Evolutionary conservation across 73 alveolate species (phyloP).

Genomic region (Paraurostyla sp.): DNA sequence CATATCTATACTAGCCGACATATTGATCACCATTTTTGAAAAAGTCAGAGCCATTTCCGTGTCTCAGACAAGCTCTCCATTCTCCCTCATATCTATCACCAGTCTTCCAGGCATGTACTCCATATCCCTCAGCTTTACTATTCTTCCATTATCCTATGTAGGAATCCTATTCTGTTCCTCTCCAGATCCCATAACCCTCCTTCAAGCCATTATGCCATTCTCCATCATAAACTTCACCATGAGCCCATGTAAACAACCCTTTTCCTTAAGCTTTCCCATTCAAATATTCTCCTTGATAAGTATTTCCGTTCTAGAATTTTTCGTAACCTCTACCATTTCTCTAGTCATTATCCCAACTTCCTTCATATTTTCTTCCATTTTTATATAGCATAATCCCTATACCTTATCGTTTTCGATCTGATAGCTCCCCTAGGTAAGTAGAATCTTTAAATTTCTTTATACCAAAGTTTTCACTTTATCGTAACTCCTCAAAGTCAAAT

Average conservation of each 20-base stretch:
- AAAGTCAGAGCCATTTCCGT: slow-evolving; percentile 21
- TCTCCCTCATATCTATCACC: slow-evolving; percentile 53
- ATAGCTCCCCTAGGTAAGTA: neutral
- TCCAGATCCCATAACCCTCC: slow-evolving; percentile 45
- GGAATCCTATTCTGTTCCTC: neutral
- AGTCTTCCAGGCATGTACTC: neutral
- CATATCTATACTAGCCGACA: slow-evolving; percentile 20
- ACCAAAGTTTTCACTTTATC: neutral
- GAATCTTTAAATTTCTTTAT: neutral
- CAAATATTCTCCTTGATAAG: slow-evolving; percentile 41
- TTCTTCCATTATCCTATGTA: slow-evolving; percentile 37
- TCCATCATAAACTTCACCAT: slow-evolving; percentile 61
- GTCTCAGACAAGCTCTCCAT: neutral
- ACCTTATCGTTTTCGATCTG: slow-evolving; percentile 52
- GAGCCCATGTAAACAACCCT: slow-evolving; percentile 8
- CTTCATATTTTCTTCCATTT: slow-evolving; percentile 67
- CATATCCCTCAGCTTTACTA: slow-evolving; percentile 30
- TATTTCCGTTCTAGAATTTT: slow-evolving; percentile 42
- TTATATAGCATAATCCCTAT: slow-evolving; percentile 68
- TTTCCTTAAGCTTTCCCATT: slow-evolving; percentile 61
- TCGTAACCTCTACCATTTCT: slow-evolving; percentile 69
- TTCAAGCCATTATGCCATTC: slow-evolving; percentile 58
- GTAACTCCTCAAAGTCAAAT: neutral
- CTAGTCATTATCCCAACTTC: slow-evolving; percentile 65
- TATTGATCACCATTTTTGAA: slow-evolving; percentile 52